Base-by-base conservation (phyloP, 2,329 filamentous ascomycete species). In the Sclerotiophoma versabilis region DNA sequence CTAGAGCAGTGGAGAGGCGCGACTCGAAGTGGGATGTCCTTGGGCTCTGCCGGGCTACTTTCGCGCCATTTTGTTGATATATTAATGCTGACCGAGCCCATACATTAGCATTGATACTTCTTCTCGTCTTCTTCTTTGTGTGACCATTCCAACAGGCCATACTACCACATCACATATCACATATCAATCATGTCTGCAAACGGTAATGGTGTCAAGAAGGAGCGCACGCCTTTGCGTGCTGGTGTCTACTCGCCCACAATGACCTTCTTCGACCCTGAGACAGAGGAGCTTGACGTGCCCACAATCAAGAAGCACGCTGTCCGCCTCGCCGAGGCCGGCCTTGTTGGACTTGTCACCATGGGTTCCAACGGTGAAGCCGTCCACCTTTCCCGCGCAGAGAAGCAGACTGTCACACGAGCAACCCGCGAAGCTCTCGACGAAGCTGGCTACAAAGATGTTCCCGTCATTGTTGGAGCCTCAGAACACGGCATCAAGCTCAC, bases 321-420 rank as follows among this genome's bases (percentile, higher is more conserved):
- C 63, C 88, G 91, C 41, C 85, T 96, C 41, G 89, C 87, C 32
- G 81, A 87, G 71, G 89, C 86, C 53, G 92, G 92, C 8, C 85
- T 96, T 10, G 90, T 87, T 41, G 92, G 92, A 29, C 83, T 96
- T 22, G 90, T 95, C 36, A 89, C 88, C 63, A 92, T 95, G 88
- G 92, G 92, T 58, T 96, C 91, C 64, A 96, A 96, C 76, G 92
- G 92, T 57, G 92, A 96, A 79, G 91, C 92, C 20, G 89, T 92
- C 50, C 91, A 96, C 79, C 87, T 93, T 68, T 90, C 88, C 48
- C 84, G 86, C 37, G 84, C 88, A 58, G 92, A 96, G 77, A 92
- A 92, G 74, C 75, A 85, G 41, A 84, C 85, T 26, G 87, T 95
- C 60, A 93, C 90, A 15, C 81, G 81, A 69, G 89, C 91, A 47